Percentiles rank a stretch among this genome's conserved stretches.
Conservation (phyloP, 1,284 basidiomycete genomes). For the Malassezia nana region DNA sequence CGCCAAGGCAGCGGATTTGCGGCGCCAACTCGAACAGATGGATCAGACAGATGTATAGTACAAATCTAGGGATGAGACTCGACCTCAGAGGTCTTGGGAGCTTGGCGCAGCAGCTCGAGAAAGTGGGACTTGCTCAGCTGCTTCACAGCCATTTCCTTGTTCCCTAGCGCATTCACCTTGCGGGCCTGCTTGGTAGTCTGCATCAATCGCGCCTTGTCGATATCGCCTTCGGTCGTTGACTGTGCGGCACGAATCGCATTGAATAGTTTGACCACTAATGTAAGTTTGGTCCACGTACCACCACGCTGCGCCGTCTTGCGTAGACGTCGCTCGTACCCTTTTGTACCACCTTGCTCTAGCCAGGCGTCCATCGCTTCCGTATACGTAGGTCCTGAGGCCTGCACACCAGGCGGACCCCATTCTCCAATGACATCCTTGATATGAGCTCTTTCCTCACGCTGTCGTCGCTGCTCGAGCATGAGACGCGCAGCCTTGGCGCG, state of each 20-base stretch:
- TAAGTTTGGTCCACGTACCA: conserved; percentile 11
- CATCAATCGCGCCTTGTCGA: conserved; percentile 26
- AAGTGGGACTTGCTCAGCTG: conserved; percentile 46
- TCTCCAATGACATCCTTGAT: conserved; percentile 45
- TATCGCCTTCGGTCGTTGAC: conserved; percentile 32
- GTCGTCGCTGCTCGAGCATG: conserved; percentile 32
- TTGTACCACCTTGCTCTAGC: conserved; percentile 29
- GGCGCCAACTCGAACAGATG: conserved; percentile 7
- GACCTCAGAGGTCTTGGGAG: not conserved
- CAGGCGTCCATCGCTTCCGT: conserved; percentile 16
- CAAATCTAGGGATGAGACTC: not conserved
- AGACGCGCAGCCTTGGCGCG: conserved; percentile 40
- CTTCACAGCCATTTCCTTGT: conserved; percentile 22
- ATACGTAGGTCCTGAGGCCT: conserved; percentile 12
- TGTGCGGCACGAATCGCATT: conserved; percentile 47
- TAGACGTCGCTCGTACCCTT: conserved; percentile 37
- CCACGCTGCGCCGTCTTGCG: conserved; percentile 45
- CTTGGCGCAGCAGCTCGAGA: conserved; percentile 28
- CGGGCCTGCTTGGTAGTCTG: conserved; percentile 17
- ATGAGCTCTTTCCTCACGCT: conserved; percentile 35
- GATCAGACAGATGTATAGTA: conserved; percentile 12
- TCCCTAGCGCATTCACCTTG: conserved; percentile 26
- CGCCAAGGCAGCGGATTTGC: conserved; percentile 31
- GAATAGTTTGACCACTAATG: conserved; percentile 43
- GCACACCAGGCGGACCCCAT: conserved; percentile 42